Conservation (phyloP, 306 rosid genomes). For the Dryas drummondii region DNA sequence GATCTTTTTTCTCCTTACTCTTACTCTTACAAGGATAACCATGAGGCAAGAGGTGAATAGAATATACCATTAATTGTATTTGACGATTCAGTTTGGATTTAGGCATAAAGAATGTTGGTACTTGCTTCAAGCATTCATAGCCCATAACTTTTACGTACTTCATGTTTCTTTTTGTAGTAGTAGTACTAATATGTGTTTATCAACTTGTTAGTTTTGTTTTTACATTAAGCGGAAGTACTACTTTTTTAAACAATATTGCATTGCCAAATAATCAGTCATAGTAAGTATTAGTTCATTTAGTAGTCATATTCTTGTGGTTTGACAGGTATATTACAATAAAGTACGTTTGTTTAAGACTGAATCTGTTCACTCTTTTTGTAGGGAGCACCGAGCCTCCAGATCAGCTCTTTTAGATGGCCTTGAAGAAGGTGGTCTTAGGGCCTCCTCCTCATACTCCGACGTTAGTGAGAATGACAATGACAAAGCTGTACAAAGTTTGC, state of each 20-base stretch:
- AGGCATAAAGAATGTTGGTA: background rate
- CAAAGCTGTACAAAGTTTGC: slow-evolving; percentile 62
- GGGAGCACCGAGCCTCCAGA: slow-evolving; percentile 74
- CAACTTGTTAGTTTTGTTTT: background rate
- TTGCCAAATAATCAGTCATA: background rate
- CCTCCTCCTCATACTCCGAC: slow-evolving; percentile 68
- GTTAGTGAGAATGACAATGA: slow-evolving; percentile 78
- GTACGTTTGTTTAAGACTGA: background rate
- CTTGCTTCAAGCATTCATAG: background rate
- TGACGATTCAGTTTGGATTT: background rate
- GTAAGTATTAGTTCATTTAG: background rate
- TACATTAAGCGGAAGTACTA: background rate
- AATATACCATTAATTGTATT: background rate
- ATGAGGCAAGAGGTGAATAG: background rate
- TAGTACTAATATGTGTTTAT: background rate
- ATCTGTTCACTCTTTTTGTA: slow-evolving; percentile 29
- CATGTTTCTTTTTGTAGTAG: background rate
- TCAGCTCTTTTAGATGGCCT: slow-evolving; percentile 73
- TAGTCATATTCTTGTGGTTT: background rate
- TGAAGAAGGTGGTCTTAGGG: slow-evolving; percentile 86
- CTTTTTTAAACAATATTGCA: background rate
- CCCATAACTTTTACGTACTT: background rate
- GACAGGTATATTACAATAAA: background rate
- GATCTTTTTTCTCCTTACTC: background rate
- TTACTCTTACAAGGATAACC: too few relatives aligned